Evolutionary conservation across 2,329 filamentous ascomycete genomes (phyloP).

Genomic region (Trichoderma afroharzianum): DNA sequence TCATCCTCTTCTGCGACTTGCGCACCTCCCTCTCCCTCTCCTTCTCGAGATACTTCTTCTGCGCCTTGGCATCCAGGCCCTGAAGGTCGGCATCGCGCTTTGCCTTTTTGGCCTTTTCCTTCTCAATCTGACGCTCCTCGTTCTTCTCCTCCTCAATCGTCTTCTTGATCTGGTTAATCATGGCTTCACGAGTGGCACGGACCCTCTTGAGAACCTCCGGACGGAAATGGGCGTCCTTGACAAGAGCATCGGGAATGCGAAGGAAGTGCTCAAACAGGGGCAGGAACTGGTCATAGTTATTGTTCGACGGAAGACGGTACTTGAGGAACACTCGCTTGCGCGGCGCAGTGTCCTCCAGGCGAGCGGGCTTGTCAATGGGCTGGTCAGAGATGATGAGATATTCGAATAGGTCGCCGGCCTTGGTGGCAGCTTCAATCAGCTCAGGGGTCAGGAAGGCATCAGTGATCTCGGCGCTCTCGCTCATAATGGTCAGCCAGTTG

Average conservation of each 20-base stretch:
- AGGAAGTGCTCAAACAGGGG: slow-evolving; percentile 80
- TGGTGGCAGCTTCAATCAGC: slow-evolving; percentile 71
- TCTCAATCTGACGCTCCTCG: slow-evolving; percentile 69
- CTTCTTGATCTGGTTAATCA: slow-evolving; percentile 75
- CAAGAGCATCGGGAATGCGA: slow-evolving; percentile 79
- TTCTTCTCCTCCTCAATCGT: slow-evolving; percentile 74
- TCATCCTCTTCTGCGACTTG: slow-evolving; percentile 53
- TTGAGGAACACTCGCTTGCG: slow-evolving; percentile 85
- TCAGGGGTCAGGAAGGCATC: slow-evolving; percentile 84
- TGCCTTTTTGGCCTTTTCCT: slow-evolving; percentile 76
- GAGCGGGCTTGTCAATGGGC: slow-evolving; percentile 79
- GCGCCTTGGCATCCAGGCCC: slow-evolving; percentile 72
- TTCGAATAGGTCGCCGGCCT: slow-evolving; percentile 75
- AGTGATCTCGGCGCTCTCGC: slow-evolving; percentile 91
- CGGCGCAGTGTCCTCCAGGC: slow-evolving; percentile 75
- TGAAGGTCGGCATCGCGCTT: slow-evolving; percentile 83
- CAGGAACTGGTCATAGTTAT: slow-evolving; percentile 62
- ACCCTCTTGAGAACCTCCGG: slow-evolving; percentile 86
- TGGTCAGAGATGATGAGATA: slow-evolving; percentile 89
- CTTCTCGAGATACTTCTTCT: slow-evolving; percentile 80
- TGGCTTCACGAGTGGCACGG: slow-evolving; percentile 72
- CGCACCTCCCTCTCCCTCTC: slow-evolving; percentile 71
- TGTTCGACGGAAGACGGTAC: slow-evolving; percentile 62
- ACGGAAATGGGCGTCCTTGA: slow-evolving; percentile 75
- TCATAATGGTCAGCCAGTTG: slow-evolving; percentile 89